Evolutionary conservation across 495 filamentous ascomycete genomes (phyloP).

Genomic region (Clavariopsis aquatica): DNA sequence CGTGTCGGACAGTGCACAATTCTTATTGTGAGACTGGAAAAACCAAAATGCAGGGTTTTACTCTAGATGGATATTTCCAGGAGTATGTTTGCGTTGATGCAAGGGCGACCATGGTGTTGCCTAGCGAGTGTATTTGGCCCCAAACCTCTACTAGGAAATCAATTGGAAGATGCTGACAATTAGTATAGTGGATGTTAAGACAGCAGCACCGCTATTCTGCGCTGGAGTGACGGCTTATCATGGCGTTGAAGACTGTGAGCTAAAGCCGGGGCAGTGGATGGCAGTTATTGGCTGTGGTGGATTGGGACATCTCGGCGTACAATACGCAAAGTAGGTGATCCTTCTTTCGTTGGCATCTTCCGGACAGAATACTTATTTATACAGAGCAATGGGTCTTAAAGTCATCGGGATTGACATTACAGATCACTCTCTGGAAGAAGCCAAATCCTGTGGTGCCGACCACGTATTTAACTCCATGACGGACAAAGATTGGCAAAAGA

Average conservation of each 20-base stretch:
- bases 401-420: conserved; percentile 43
- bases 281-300: conserved; percentile 42
- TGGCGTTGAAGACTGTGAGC: conserved; percentile 34
- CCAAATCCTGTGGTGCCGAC: conserved; percentile 39
- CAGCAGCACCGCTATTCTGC: conserved; percentile 42
- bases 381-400: conserved; percentile 37
- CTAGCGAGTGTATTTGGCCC: conserved; percentile 17
- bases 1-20: conserved; percentile 31
- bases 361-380: background rate
- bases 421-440: conserved; percentile 34
- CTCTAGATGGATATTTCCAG: conserved; percentile 40
- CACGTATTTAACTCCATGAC: conserved; percentile 40
- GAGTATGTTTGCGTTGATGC: conserved; percentile 41
- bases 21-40: conserved; percentile 35
- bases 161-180: background rate
- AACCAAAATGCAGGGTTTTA: conserved; percentile 41
- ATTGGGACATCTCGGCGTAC: conserved; percentile 39
- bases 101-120: conserved; percentile 35
- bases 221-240: conserved; percentile 42
- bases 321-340: conserved; percentile 38
- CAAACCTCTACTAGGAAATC: too few species aligned
- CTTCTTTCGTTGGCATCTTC: background rate
- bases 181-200: conserved; percentile 33
- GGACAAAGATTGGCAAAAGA: conserved; percentile 37
- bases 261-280: conserved; percentile 38